phyloP scores from a whole-genome alignment of 73 alveolate species.

The Paramecium sexaurelia region DNA sequence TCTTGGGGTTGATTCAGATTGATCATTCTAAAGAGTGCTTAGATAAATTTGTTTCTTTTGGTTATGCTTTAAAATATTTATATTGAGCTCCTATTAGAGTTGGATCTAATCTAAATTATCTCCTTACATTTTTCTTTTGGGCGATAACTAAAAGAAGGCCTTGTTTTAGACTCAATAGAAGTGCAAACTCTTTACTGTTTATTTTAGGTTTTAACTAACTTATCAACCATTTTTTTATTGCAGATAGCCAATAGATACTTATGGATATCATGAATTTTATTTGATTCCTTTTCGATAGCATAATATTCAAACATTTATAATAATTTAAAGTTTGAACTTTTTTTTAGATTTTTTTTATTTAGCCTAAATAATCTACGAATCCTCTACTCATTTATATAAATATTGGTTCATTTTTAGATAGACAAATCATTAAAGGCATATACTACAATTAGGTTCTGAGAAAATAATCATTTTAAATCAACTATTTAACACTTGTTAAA shows the following conservation, averaged over 20 bases:
- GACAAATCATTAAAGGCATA: too few species aligned
- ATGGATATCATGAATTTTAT: conserved; percentile 14
- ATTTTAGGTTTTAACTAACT: background rate
- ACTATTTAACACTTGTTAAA: too few species aligned
- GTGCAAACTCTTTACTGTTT: background rate
- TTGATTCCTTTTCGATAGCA: background rate
- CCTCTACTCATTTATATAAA: too few species aligned
- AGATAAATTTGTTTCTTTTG: background rate
- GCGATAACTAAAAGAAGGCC: background rate
- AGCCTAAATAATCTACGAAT: background rate
- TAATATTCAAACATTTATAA: conserved; percentile 20
- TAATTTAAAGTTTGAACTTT: background rate
- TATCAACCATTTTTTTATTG: conserved; percentile 21
- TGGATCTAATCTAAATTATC: background rate
- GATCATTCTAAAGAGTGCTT: background rate
- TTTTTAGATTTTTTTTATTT: background rate
- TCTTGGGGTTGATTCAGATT: background rate
- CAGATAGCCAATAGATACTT: background rate
- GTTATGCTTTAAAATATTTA: conserved; percentile 10
- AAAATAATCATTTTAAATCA: too few species aligned
- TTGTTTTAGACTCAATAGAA: background rate
- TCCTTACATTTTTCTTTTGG: background rate
- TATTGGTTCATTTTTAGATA: too few species aligned
- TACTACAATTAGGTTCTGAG: too few species aligned
- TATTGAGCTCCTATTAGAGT: conserved; percentile 1